Evolutionary conservation across 2,329 filamentous ascomycete species (phyloP), one percentile per base, ranked within the genome.

Genomic region (Gyromitra esculenta): DNA sequence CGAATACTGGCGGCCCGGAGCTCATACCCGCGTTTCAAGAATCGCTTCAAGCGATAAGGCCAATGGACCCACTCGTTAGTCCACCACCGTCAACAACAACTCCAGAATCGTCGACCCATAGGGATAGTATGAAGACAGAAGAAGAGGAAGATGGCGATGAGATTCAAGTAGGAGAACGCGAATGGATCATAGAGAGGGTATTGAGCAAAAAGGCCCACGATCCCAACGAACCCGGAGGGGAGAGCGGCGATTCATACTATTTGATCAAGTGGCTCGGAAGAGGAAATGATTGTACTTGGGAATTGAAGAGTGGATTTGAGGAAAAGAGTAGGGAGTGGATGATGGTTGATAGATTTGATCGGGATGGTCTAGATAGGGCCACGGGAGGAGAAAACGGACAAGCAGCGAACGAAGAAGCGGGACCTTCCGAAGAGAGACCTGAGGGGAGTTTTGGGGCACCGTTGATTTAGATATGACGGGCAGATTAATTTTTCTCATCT

Each of bases 131-230:
- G 13, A 74, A 64, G 50, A 39, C 21, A 3, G 67, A 48, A 39
- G 71, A 75, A 25, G 75, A 77, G 21, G 59, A 64, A 37, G 70
- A 67, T 5, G 66, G 76, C n/a, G 66, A 77, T 9, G 69, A 74
- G 50, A 74, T 78, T 18, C 77, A 72, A 35, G 77, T 79, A 6
- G 75, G 64, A 37, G 71, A 73, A 35, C n/a, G 54, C 0, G 77
- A 79, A 52, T 79, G 76, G 77, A 79, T 79, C 39, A 75, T 79
- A 57, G 76, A 79, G 43, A 75, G 67, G 15, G 73, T 79, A n/a
- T 43, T 79, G 37, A 52, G 31, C 5, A 77, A 74, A 43, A 72
- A 45, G 15, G 39, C 39, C 18, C 67, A 52, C 43, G 62, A 73
- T 5, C 68, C 60, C 4, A 11, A 43, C 37, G 48, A 74, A 6